These are phyloP conservation scores for Penicillium mononematosum DNA, from an alignment of 495 filamentous ascomycete species.

Conservation along the genomic window DNA sequence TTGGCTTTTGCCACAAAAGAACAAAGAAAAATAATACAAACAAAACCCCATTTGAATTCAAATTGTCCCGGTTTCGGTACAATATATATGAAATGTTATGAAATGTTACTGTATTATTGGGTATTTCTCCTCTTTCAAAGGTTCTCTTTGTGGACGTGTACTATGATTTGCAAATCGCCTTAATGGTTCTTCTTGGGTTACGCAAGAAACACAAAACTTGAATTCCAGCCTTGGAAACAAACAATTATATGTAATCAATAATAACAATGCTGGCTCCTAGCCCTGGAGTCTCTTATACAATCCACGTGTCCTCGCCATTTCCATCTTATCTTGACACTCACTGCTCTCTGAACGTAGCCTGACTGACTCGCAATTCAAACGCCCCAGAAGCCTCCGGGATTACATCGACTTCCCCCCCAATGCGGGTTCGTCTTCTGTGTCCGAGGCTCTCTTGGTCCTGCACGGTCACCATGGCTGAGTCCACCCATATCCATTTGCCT, in stretches of 20 bases:
- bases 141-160: no score
- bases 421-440: not conserved
- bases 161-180: no score
- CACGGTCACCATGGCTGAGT: not conserved
- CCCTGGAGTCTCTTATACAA: not conserved
- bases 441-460: not conserved
- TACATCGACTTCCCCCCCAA: not conserved
- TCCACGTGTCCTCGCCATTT: not conserved
- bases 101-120: conserved; percentile 8
- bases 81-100: not conserved
- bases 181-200: no score
- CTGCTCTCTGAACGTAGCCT: conserved; percentile 12
- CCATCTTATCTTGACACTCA: not conserved
- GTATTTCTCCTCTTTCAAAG: no score
- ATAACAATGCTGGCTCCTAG: not conserved
- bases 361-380: conserved; percentile 8
- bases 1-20: conserved; percentile 26
- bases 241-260: no score
- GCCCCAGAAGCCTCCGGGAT: conserved; percentile 1
- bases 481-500: conserved; percentile 1
- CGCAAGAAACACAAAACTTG: no score
- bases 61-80: conserved; percentile 10
- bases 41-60: not conserved
- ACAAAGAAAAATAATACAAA: not conserved
- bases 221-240: no score